A percentile compares a stretch with the other conserved stretches of the same genome.
Conservation (phyloP, 306 rosid genomes). For the Arachis stenosperma region DNA sequence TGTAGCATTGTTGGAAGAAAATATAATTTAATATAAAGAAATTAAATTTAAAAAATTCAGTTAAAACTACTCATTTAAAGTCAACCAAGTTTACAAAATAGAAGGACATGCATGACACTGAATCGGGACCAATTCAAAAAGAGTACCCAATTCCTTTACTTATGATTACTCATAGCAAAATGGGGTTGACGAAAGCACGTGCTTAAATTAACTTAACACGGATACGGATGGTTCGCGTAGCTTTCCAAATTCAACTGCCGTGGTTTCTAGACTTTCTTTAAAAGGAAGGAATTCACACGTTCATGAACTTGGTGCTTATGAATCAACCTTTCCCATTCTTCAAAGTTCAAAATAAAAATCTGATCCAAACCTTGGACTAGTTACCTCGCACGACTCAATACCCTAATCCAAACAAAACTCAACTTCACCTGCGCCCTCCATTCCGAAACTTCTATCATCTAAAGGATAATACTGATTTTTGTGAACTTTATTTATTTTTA, state of each 20-base stretch:
- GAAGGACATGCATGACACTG: not conserved
- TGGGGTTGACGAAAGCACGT: slow-evolving; percentile 32
- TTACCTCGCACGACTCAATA: not conserved
- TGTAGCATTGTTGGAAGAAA: no score
- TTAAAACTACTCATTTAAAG: not conserved
- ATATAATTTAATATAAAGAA: not conserved
- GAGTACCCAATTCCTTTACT: no score
- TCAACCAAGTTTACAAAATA: not conserved
- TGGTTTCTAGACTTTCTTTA: slow-evolving; percentile 4
- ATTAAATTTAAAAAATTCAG: not conserved
- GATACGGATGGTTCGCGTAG: slow-evolving; percentile 36
- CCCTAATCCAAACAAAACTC: not conserved
- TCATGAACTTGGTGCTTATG: not conserved
- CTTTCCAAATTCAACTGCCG: not conserved
- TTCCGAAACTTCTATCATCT: not conserved
- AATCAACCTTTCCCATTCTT: not conserved
- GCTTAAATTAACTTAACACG: slow-evolving; percentile 9
- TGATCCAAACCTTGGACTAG: not conserved
- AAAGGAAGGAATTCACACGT: not conserved
- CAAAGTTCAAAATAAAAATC: not conserved
- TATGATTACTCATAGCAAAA: not conserved
- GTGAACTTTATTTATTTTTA: no score
- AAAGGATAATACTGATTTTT: not conserved
- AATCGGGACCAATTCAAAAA: slow-evolving; percentile 9
- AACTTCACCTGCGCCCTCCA: not conserved